Percentiles rank a stretch among this genome's conserved stretches.
These are phyloP conservation scores for Fusarium sp. DNA, from an alignment of 2,329 filamentous ascomycete species.

Conservation along the genomic window DNA sequence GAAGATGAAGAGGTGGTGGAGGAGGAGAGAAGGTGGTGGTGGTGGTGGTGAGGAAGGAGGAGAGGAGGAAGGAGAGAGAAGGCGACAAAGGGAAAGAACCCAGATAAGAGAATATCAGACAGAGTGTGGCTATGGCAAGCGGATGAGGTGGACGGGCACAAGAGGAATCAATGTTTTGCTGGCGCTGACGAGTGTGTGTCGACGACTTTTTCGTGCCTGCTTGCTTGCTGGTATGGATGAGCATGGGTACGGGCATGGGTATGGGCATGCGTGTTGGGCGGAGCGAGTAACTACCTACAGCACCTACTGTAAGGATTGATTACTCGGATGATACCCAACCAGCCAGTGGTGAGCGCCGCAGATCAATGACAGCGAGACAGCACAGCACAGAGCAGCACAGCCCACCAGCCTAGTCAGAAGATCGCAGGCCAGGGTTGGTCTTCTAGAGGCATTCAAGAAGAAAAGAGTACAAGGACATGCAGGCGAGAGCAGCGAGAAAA, in stretches of 20 bases:
- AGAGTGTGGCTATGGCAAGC: conserved; percentile 29
- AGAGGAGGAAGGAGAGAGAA: neutral
- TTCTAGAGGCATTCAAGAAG: neutral
- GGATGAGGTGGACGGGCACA: neutral
- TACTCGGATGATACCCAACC: conserved; percentile 1
- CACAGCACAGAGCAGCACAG: conserved; percentile 7
- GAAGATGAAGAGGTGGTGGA: neutral
- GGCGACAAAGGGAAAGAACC: neutral
- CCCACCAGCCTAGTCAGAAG: neutral
- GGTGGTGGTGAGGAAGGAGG: neutral
- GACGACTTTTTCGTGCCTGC: no score
- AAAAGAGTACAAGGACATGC: neutral
- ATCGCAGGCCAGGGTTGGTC: no score
- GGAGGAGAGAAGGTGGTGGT: neutral
- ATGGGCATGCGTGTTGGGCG: neutral
- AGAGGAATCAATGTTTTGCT: neutral
- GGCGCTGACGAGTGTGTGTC: no score
- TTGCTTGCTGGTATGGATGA: no score
- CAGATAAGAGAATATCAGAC: no score
- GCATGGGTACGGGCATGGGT: neutral
- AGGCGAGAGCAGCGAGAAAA: neutral
- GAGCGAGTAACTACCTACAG: no score
- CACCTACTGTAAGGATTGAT: neutral
- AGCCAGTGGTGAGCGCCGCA: neutral
- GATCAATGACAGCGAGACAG: conserved; percentile 28